A percentile compares a stretch with the other conserved stretches of the same genome.
These are phyloP conservation scores for Calocybe cyanea DNA, from an alignment of 768 basidiomycete species.

Conservation along the genomic window DNA sequence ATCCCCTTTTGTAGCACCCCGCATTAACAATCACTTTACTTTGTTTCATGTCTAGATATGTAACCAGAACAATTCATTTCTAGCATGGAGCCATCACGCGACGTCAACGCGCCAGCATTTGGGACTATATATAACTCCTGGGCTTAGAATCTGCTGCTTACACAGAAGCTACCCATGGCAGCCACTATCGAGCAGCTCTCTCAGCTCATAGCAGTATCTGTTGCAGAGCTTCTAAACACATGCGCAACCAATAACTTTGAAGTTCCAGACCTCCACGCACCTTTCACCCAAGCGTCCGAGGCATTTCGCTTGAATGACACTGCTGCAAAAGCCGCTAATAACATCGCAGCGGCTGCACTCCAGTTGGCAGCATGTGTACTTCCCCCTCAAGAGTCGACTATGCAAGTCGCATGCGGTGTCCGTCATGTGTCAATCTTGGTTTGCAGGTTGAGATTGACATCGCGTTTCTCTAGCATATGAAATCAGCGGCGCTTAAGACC, in stretches of 20 bases:
- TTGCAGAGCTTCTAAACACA: constrained; percentile 17
- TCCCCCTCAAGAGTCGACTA: constrained; percentile 23
- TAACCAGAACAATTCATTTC: no score
- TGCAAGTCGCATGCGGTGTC: constrained; percentile 23
- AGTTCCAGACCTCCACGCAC: constrained; percentile 20
- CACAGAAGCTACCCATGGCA: constrained; percentile 1
- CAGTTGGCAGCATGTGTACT: constrained; percentile 26
- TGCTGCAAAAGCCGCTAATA: constrained; percentile 24
- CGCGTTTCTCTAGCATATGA: constrained; percentile 17
- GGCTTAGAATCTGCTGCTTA: no score
- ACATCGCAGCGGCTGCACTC: constrained; percentile 27
- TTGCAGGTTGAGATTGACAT: not conserved
- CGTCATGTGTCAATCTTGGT: constrained; percentile 1
- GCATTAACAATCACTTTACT: no score
- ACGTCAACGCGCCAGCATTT: no score
- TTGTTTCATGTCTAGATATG: no score
- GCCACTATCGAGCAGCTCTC: constrained; percentile 1
- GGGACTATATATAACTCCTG: no score
- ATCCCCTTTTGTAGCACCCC: no score
- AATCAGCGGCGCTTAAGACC: constrained; percentile 23
- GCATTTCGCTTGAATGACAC: constrained; percentile 21
- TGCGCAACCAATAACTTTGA: constrained; percentile 11
- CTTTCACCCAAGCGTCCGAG: constrained; percentile 23
- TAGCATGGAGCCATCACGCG: no score
- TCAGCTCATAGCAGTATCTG: constrained; percentile 18